Evolutionary conservation across 371 early-diverging fungal species (phyloP), one percentile per base, ranked within the genome.

Genomic region (Lichtheimia corymbifera): DNA sequence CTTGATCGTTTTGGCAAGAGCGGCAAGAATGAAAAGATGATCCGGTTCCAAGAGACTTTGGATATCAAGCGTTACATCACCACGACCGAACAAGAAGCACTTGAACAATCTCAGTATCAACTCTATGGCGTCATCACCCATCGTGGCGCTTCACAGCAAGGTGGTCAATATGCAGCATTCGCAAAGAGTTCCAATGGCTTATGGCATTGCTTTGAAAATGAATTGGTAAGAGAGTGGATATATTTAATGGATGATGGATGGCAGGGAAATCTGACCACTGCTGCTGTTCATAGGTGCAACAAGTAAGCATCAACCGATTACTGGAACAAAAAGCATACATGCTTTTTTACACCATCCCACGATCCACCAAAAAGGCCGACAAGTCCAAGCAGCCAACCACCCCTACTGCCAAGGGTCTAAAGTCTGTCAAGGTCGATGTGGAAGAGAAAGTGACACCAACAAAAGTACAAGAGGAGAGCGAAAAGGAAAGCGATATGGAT

Each of bases 141-240:
- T 61, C 71, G 88, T 1, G 96, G 96, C 5, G 69, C 83, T 20
- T 80, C 89, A 0, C 77, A 82, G 42, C 82, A 87, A 51, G 89
- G 90, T 28, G 95, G 96, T 13, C 94, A 91, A 68, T 94, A 92
- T 74, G 88, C 83, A 61, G 82, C 89, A 28, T 96, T 82, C 71
- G 89, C 93, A 25, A 90, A 90, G 67, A 82, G 87, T 7, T 77
- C 93, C 1, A 87, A 88, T 56, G 93, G 93, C n/a, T 70, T 84
- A 11, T 93, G 92, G 93, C 91, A 92, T 62, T 84, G 84, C 35
- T 89, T 93, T 86, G 87, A 96, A 63, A 93, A 94, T 66, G 83
- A 85, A 35, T 68, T 62, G 54, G 93, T 92, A 64, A 75, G 77
- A 54, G 18, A 24, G 22, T 22, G 22, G 22, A 22, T 22, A n/a